These are phyloP conservation scores for Galium porrigens DNA, from an alignment of 305 asterid species.

Conservation along the genomic window DNA sequence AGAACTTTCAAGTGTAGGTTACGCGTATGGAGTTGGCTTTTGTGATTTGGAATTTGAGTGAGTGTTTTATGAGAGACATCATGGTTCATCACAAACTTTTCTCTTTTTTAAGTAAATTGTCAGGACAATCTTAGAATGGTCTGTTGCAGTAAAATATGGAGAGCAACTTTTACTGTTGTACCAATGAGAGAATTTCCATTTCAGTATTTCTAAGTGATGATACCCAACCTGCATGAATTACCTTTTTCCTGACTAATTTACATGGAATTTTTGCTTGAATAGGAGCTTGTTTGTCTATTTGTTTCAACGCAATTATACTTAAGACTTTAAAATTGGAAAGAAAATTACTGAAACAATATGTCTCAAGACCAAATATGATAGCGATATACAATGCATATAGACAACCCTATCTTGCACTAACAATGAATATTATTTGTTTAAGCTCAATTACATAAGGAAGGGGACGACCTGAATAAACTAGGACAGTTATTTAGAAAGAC, in stretches of 20 bases:
- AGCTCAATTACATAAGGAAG: not conserved
- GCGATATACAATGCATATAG: not conserved
- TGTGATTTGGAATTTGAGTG: not conserved
- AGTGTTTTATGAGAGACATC: not conserved
- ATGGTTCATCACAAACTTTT: too few species aligned
- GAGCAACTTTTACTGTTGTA: too few species aligned
- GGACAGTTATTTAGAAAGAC: not conserved
- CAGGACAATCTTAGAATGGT: not conserved
- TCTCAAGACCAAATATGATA: not conserved
- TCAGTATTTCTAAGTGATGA: too few species aligned
- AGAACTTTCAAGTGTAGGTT: not conserved
- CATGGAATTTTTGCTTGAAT: not conserved
- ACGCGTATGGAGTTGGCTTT: conserved; percentile 1
- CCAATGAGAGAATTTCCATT: not conserved
- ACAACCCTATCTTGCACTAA: not conserved
- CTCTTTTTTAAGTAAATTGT: not conserved
- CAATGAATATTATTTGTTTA: not conserved
- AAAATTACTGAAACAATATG: not conserved
- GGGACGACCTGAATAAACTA: not conserved
- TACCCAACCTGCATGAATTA: not conserved
- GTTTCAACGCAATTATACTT: not conserved
- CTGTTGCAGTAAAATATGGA: too few species aligned
- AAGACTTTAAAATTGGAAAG: not conserved
- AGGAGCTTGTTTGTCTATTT: conserved; percentile 12
- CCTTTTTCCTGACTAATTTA: not conserved